phyloP scores from a whole-genome alignment of 1,139 yeast genomes.

The Scheffersomyces titani region DNA sequence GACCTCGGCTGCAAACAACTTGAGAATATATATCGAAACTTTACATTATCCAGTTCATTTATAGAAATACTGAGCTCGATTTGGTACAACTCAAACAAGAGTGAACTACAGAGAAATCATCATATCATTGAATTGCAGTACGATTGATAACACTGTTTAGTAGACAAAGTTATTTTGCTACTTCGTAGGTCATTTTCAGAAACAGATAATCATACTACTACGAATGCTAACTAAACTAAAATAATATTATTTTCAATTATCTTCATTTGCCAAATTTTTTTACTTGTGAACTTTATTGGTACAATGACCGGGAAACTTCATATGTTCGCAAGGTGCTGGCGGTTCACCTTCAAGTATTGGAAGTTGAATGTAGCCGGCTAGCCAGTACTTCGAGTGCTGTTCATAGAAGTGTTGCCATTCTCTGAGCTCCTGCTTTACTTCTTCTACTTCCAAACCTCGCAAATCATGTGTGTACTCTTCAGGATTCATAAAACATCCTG shows the following conservation, averaged over 20 bases:
- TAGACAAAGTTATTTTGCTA: too few species aligned
- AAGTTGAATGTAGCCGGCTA: constrained; percentile 58
- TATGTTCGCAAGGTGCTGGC: constrained; percentile 39
- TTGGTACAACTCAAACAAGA: too few species aligned
- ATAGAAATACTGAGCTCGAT: too few species aligned
- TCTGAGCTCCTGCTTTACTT: constrained; percentile 28
- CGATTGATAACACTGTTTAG: too few species aligned
- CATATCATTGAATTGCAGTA: background rate
- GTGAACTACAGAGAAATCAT: too few species aligned
- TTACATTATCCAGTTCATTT: too few species aligned
- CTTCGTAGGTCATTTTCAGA: constrained; percentile 1
- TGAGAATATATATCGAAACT: too few species aligned
- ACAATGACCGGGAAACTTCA: constrained; percentile 33
- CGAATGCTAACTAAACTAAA: background rate
- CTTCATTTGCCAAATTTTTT: background rate
- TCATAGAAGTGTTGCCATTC: constrained; percentile 59
- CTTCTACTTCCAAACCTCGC: constrained; percentile 53
- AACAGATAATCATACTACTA: background rate
- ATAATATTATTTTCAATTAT: background rate
- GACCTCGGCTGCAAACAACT: background rate
- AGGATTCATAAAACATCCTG: constrained; percentile 67
- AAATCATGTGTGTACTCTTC: constrained; percentile 68
- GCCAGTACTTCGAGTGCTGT: constrained; percentile 57
- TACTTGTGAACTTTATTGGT: background rate
- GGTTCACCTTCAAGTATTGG: constrained; percentile 33